phyloP scores from a whole-genome alignment of 805 yeast species.

The Teunomyces kruisii region DNA sequence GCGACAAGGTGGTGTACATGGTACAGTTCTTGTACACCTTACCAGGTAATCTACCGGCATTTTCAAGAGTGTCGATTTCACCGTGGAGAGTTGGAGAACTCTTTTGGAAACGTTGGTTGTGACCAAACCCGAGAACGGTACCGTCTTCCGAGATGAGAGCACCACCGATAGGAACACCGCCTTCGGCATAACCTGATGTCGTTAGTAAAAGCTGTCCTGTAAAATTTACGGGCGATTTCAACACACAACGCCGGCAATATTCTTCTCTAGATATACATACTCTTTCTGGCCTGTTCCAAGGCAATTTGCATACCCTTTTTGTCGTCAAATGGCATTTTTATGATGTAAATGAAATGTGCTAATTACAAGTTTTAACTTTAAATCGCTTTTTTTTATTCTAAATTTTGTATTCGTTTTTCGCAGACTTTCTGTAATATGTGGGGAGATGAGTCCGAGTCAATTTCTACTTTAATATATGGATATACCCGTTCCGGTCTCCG shows the following conservation, averaged over 20 bases:
- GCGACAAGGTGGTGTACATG: conserved; percentile 87
- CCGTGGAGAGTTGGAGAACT: conserved; percentile 85
- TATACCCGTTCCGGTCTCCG: conserved; percentile 65
- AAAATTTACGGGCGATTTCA: no score
- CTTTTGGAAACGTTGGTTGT: conserved; percentile 86
- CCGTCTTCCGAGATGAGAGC: conserved; percentile 75
- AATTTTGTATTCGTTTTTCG: background rate
- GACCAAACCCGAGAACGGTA: conserved; percentile 81
- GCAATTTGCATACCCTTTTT: conserved; percentile 66
- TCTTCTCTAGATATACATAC: conserved; percentile 29
- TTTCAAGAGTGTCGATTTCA: conserved; percentile 84
- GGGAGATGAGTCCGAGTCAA: background rate
- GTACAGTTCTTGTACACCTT: conserved; percentile 80
- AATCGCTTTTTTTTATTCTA: background rate
- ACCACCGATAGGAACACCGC: conserved; percentile 92
- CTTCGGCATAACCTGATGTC: conserved; percentile 63
- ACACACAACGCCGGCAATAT: no score
- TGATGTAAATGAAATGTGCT: background rate
- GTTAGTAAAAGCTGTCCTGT: no score
- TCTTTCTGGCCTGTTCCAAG: conserved; percentile 65
- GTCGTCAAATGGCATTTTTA: conserved; percentile 59
- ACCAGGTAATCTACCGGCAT: conserved; percentile 87
- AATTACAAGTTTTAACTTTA: background rate
- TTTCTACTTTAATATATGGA: conserved; percentile 42
- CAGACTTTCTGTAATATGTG: background rate